Evolutionary conservation across 148 eudicot genomes (phyloP).

Genomic region (Fallopia convolvulus): DNA sequence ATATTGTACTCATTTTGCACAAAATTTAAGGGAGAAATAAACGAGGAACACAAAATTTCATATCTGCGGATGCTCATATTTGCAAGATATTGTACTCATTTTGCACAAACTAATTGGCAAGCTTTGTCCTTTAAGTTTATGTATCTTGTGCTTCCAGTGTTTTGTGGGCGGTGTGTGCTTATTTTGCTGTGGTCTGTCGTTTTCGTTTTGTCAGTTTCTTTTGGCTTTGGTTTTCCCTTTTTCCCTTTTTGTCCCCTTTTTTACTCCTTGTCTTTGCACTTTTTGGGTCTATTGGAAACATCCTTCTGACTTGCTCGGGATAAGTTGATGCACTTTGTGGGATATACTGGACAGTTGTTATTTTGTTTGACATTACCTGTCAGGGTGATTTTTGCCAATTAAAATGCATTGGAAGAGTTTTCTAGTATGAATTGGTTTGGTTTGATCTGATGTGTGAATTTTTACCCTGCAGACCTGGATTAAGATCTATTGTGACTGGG

Average conservation of each 20-base stretch:
- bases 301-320: no score
- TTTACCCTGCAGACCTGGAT: slow-evolving; percentile 55
- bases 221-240: no score
- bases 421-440: neutral
- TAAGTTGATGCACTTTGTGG: no score
- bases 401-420: neutral
- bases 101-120: neutral
- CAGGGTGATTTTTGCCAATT: neutral
- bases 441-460: neutral
- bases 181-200: no score
- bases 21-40: neutral
- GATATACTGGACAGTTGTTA: neutral
- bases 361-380: neutral
- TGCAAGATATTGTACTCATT: neutral
- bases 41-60: neutral
- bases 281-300: no score
- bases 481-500: slow-evolving; percentile 68
- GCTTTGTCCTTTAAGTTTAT: neutral
- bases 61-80: neutral
- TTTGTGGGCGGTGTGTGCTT: no score
- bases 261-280: no score
- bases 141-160: no score
- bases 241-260: no score
- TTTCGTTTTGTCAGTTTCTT: no score
- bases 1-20: no score